Base-by-base conservation (phyloP, 2,329 filamentous ascomycete genomes). In the Diaporthe ilicicola region DNA sequence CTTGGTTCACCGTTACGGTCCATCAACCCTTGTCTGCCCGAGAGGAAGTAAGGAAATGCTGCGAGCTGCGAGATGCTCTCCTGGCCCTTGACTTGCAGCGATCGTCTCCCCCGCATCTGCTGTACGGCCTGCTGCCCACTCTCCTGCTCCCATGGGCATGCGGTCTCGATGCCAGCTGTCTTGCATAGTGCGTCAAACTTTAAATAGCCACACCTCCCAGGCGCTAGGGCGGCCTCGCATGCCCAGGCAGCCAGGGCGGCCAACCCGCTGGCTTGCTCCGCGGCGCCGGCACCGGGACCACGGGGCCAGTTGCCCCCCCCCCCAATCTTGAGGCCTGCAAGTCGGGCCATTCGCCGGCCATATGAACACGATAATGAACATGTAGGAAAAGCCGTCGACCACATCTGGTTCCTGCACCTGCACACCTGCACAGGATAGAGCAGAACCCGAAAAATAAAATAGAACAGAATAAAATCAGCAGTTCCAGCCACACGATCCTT, bases 121-220 rank as follows among this genome's bases (percentile, higher is more conserved):
- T 37, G 48, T 24, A 6, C 29, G 59, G 56, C 27, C 61, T 51
- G 53, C 37, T 39, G 37, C n/a, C 61, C 51, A 59, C 48, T 53
- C 32, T 27, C 24, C 46, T 51, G 15, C 19, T 61, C 27, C 22
- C 37, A 50, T 32, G 48, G 59, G 59, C 59, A 50, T 42, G 44
- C 59, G 42, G 44, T n/a, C 64, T 39, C 64, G 34, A 54, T 71
- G 70, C 70, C 70, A 72, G 66, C 70, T 72, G 66, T 71, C 70
- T 62, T 71, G 70, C 70, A 69, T 69, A 59, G 13, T 68, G 66
- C 66, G 46, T 50, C 66, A 56, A 68, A 59, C 65, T 44, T 67
- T 59, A 68, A 56, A 59, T 68, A 59, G 53, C 29, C 32, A 68
- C 42, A 42, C 27, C 59, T 22, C 10, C 56, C 13, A n/a, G n/a